Conservation (phyloP, 192 early-diverging fungal species). For the Coemansia sp. region DNA sequence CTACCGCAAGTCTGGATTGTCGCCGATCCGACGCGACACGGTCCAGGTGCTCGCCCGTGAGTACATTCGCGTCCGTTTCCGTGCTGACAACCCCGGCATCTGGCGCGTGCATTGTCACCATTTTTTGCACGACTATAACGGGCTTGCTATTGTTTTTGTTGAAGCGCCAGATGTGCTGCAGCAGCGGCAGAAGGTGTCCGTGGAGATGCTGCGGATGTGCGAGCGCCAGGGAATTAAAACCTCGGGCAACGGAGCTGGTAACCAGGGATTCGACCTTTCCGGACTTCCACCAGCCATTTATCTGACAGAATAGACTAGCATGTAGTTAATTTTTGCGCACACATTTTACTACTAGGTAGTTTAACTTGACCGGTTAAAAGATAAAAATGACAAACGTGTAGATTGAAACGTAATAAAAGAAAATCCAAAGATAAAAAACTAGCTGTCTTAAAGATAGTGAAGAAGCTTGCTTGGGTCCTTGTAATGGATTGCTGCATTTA, state of each 20-base stretch:
- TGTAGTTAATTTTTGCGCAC: not conserved
- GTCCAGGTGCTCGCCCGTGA: slow-evolving; percentile 58
- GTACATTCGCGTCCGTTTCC: slow-evolving; percentile 69
- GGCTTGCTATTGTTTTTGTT: slow-evolving; percentile 66
- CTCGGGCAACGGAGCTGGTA: slow-evolving; percentile 74
- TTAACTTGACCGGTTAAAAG: not conserved
- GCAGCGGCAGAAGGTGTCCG: slow-evolving; percentile 13
- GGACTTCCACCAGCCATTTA: slow-evolving; percentile 38
- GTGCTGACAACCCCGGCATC: slow-evolving; percentile 78
- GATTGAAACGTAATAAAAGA: slow-evolving; percentile 41
- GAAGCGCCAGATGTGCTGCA: slow-evolving; percentile 65
- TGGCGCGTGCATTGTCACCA: slow-evolving; percentile 88
- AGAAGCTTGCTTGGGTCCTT: not conserved
- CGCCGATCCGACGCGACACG: slow-evolving; percentile 54
- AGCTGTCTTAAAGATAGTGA: not conserved
- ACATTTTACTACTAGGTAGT: no score
- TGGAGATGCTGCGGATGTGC: slow-evolving; percentile 58
- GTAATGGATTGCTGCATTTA: slow-evolving; percentile 68
- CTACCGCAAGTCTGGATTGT: slow-evolving; percentile 6
- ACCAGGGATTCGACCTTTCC: slow-evolving; percentile 58
- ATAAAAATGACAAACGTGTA: slow-evolving; percentile 66
- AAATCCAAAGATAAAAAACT: not conserved
- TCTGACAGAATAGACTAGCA: not conserved
- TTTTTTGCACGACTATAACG: slow-evolving; percentile 55
- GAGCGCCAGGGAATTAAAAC: slow-evolving; percentile 52